A percentile compares a stretch with the other conserved stretches of the same genome.
Conservation (phyloP, 2,329 filamentous ascomycete genomes). For the Aspergillus costaricaensis region DNA sequence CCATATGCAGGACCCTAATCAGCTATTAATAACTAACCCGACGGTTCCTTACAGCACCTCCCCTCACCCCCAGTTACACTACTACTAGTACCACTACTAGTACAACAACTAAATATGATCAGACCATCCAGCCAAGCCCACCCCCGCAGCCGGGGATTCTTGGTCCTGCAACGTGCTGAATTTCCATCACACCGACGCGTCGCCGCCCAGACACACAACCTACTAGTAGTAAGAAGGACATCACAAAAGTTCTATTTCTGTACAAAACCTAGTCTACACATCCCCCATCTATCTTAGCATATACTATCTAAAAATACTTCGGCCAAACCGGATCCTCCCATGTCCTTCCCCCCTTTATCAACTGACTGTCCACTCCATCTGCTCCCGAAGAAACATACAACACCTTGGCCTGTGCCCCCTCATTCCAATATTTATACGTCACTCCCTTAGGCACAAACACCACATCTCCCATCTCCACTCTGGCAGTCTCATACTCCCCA, state of each 20-base stretch:
- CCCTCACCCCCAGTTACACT: too few species aligned
- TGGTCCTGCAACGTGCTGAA: not conserved
- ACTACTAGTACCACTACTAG: not conserved
- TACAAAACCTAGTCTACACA: too few species aligned
- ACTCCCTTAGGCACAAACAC: conserved; percentile 41
- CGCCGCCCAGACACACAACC: not conserved
- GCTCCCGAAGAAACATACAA: conserved; percentile 24
- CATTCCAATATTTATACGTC: conserved; percentile 37
- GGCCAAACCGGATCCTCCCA: not conserved
- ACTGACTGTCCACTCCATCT: conserved; percentile 19
- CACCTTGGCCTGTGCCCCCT: conserved; percentile 28
- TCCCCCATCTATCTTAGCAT: not conserved
- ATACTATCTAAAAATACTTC: not conserved
- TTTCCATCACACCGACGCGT: not conserved
- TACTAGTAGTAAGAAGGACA: too few species aligned
- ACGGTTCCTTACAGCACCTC: not conserved
- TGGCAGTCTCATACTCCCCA: conserved; percentile 30
- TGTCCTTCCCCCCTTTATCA: conserved; percentile 14
- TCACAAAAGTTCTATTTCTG: not conserved
- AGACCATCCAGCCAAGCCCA: not conserved
- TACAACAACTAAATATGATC: not conserved
- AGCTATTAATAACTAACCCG: not conserved
- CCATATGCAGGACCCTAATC: not conserved
- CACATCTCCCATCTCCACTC: conserved; percentile 41
- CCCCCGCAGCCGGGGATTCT: not conserved